A percentile compares a stretch with the other conserved stretches of the same genome.
Evolutionary conservation across 1,284 basidiomycete genomes (phyloP).

Genomic region (Heterobasidion parviporum): DNA sequence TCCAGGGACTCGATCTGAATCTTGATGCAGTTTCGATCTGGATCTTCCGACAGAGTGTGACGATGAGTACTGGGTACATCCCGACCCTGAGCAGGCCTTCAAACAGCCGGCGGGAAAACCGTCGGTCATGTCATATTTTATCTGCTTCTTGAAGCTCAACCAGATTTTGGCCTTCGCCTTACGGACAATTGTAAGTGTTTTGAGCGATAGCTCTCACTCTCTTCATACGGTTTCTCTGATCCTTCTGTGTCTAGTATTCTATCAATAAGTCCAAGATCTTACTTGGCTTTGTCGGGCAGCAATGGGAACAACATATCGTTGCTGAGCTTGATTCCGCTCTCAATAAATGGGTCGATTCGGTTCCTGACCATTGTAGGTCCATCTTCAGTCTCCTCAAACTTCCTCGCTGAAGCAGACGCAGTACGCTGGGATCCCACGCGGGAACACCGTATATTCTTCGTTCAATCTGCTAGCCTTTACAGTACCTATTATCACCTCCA

Average conservation of each 20-base stretch:
- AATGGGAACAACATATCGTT: conserved; percentile 46
- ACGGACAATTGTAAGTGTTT: conserved; percentile 39
- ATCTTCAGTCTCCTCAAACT: not conserved
- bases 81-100: conserved; percentile 32
- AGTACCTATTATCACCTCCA: conserved; percentile 47
- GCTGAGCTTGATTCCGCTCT: conserved; percentile 53
- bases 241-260: conserved; percentile 34
- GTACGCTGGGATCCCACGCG: conserved; percentile 53
- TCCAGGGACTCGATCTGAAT: not conserved
- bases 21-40: conserved; percentile 40
- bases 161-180: conserved; percentile 49
- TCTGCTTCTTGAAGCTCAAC: conserved; percentile 45
- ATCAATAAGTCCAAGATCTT: conserved; percentile 45
- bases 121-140: conserved; percentile 39
- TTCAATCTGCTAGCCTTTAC: conserved; percentile 48
- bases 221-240: not conserved
- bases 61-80: conserved; percentile 54
- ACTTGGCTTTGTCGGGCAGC: conserved; percentile 37
- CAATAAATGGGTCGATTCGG: conserved; percentile 55
- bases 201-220: not conserved
- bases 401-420: conserved; percentile 9
- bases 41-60: conserved; percentile 53
- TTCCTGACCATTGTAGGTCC: conserved; percentile 38
- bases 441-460: conserved; percentile 37
- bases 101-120: conserved; percentile 39